These are phyloP conservation scores for Alternaria sp. DNA, from an alignment of 2,329 filamentous ascomycete genomes.

Conservation along the genomic window DNA sequence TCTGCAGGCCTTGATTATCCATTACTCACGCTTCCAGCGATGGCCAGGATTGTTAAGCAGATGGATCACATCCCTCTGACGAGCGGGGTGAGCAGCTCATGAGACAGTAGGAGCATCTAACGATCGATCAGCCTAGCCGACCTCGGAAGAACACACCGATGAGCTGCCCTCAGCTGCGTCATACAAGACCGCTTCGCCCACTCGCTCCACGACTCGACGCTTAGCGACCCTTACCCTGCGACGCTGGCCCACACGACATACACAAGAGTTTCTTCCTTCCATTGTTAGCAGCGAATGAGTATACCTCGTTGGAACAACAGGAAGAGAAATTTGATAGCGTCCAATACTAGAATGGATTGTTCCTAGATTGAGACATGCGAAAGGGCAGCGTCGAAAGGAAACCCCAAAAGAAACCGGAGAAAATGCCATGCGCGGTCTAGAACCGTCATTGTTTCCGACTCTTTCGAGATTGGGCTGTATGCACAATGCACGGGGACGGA, in stretches of 20 bases:
- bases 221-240: not conserved
- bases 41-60: not conserved
- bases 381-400: not conserved
- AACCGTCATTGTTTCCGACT: conserved; percentile 6
- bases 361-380: not conserved
- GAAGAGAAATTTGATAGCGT: not conserved
- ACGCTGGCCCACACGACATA: not conserved
- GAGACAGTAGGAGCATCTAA: not conserved
- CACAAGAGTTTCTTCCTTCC: not conserved
- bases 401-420: not conserved
- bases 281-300: conserved; percentile 3
- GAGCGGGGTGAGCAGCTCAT: not conserved
- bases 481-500: conserved; percentile 13
- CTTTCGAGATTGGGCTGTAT: conserved; percentile 14
- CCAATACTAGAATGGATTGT: not conserved
- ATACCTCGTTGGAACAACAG: not conserved
- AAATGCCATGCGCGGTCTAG: conserved; percentile 7
- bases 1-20: not conserved
- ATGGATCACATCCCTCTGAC: not conserved
- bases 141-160: not conserved
- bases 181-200: not conserved
- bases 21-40: not conserved
- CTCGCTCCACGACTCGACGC: not conserved
- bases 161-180: not conserved
- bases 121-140: not conserved